These are phyloP conservation scores for Babesia caballi DNA, from an alignment of 169 alveolate species.

Conservation along the genomic window DNA sequence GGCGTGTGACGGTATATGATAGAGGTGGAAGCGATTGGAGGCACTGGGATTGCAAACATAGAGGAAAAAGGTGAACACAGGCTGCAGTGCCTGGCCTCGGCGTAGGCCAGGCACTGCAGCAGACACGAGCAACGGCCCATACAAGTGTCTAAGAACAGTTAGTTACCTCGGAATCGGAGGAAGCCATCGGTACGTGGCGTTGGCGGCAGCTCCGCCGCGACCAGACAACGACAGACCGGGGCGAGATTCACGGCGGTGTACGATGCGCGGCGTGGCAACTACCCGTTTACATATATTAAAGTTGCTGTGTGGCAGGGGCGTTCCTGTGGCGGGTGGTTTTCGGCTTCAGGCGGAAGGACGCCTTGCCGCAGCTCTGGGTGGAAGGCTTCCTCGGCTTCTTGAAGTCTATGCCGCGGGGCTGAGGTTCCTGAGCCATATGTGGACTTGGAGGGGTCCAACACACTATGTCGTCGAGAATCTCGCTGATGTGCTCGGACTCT, in stretches of 20 bases:
- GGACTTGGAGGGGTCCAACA: not conserved
- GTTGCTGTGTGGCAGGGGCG: conserved; percentile 32
- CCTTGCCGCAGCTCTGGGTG: conserved; percentile 69
- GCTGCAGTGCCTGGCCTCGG: too few relatives aligned
- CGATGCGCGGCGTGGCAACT: not conserved
- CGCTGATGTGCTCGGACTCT: conserved; percentile 43
- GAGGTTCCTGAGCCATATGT: conserved; percentile 30
- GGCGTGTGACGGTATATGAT: not conserved
- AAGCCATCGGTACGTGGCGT: not conserved
- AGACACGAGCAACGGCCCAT: too few relatives aligned
- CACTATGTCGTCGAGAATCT: conserved; percentile 56
- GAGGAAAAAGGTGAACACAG: too few relatives aligned
- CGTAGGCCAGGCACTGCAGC: too few relatives aligned
- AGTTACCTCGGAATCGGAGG: conserved; percentile 37
- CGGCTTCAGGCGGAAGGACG: conserved; percentile 57
- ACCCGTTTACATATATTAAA: not conserved
- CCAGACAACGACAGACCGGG: not conserved
- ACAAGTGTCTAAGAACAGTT: too few relatives aligned
- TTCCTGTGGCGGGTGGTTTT: conserved; percentile 55
- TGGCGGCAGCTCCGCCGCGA: not conserved
- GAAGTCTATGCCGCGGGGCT: conserved; percentile 41
- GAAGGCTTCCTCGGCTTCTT: conserved; percentile 53
- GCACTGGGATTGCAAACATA: not conserved
- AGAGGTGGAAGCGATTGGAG: too few relatives aligned
- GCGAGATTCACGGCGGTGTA: not conserved